Percentiles rank a stretch among this genome's conserved stretches.
Evolutionary conservation across 768 basidiomycete genomes (phyloP).

Genomic region (Ephemerocybe angulata): DNA sequence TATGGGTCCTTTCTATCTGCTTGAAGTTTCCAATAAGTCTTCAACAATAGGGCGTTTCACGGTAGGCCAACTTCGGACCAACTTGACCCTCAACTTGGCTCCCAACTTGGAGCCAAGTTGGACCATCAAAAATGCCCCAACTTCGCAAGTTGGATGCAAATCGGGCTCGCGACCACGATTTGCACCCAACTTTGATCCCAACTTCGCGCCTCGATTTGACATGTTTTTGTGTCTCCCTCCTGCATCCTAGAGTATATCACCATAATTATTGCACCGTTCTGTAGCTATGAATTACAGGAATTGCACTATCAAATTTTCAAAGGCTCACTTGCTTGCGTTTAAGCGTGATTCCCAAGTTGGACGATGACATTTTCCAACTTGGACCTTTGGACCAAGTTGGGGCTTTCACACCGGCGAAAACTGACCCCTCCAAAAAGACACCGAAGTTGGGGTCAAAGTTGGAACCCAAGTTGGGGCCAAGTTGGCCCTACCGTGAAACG

Average conservation of each 20-base stretch:
- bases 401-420: neutral
- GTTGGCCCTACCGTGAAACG: neutral
- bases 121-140: neutral
- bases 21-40: no score
- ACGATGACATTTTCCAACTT: neutral
- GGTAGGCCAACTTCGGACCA: neutral
- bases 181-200: neutral
- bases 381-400: neutral
- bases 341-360: neutral
- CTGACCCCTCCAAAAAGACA: neutral
- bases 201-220: neutral
- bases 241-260: no score
- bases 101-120: neutral
- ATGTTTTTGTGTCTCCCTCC: neutral
- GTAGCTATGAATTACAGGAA: no score
- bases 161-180: neutral
- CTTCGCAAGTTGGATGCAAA: neutral
- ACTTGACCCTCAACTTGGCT: neutral
- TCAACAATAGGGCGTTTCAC: neutral
- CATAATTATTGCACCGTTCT: no score
- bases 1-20: no score
- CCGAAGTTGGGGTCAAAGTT: neutral
- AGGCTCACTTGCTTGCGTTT: neutral
- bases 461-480: neutral
- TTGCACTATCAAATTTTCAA: no score